phyloP scores from a whole-genome alignment of 192 early-diverging fungal genomes.

The Linnemannia hyalina region DNA sequence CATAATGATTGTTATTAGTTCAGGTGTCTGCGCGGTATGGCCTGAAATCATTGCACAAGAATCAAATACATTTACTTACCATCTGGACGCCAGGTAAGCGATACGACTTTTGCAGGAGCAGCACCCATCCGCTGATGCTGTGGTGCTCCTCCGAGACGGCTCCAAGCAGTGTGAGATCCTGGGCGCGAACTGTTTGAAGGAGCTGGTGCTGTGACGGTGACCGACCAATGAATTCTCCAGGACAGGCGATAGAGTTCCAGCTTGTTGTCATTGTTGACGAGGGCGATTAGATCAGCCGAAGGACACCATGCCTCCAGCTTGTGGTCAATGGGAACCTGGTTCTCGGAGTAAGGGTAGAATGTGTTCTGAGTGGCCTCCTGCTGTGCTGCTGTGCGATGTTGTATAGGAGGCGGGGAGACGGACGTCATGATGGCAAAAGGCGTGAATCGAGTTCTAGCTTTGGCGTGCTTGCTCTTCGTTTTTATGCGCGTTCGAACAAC shows the following conservation, averaged over 20 bases:
- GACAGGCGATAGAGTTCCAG: conserved; percentile 44
- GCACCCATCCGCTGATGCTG: not conserved
- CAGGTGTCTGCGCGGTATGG: too few species aligned
- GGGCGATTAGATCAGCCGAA: conserved; percentile 34
- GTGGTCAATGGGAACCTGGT: conserved; percentile 13
- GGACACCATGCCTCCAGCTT: conserved; percentile 40
- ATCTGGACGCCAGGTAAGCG: conserved; percentile 46
- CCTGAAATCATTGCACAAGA: not conserved
- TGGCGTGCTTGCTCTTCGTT: not conserved
- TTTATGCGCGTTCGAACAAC: not conserved
- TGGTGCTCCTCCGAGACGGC: not conserved
- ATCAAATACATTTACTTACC: conserved; percentile 1
- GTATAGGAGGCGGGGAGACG: not conserved
- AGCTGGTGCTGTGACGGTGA: not conserved
- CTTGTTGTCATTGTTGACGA: conserved; percentile 35
- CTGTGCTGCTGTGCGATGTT: not conserved
- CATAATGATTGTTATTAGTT: not conserved
- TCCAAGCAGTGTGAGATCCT: not conserved
- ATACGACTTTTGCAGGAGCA: conserved; percentile 18
- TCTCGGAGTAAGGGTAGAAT: conserved; percentile 32
- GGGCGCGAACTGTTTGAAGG: not conserved
- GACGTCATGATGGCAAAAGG: not conserved
- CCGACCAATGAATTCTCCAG: conserved; percentile 42
- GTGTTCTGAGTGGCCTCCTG: not conserved
- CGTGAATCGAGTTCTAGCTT: not conserved